Evolutionary conservation across 2,329 filamentous ascomycete species (phyloP), one percentile per base, ranked within the genome.

Genomic region (Cladorrhinum sp.): DNA sequence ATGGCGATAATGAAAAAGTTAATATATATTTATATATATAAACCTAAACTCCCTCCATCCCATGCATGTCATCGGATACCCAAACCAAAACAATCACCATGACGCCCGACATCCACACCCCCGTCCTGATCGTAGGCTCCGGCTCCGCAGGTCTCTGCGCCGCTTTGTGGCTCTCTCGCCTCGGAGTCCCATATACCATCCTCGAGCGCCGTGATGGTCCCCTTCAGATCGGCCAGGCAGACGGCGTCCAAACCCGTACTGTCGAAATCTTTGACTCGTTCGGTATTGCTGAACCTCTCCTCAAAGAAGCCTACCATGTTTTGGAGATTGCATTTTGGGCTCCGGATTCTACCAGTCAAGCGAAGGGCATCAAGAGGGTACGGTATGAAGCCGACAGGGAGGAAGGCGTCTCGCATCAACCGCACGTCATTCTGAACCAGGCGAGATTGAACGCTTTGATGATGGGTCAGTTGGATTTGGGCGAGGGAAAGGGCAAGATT

Each of bases 211-310:
- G 82, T 4, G 61, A 72, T 2, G 85, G 83, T 0, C 83, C 82
- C 0, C 75, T 88, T 54, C 67, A 76, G 45, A 76, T 79, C 50
- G 86, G 85, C 2, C 84, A 89, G 71, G 87, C 86, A 13, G 86
- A 90, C 62, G 84, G 84, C 1, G 81, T 85, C 18, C 83, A 86
- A 70, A 82, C 80, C 59, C 81, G 83, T 1, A 85, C 83, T 0
- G 82, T 86, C 13, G 85, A 87, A 69, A 79, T 87, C 22, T 85
- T 86, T 55, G 84, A 87, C 66, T 83, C 80, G 50, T 83, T 86
- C 29, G 81, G 78, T 1, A 76, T 87, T 2, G 76, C 78, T 1
- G 81, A 84, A 50, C 74, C 78, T 18, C 73, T 87, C 25, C 75
- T 86, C 27, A 76, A 77, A 32, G 83, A 86, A 60, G 77, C 83